Base-by-base conservation (phyloP, 1,284 basidiomycete genomes). In the Malassezia cuniculi region DNA sequence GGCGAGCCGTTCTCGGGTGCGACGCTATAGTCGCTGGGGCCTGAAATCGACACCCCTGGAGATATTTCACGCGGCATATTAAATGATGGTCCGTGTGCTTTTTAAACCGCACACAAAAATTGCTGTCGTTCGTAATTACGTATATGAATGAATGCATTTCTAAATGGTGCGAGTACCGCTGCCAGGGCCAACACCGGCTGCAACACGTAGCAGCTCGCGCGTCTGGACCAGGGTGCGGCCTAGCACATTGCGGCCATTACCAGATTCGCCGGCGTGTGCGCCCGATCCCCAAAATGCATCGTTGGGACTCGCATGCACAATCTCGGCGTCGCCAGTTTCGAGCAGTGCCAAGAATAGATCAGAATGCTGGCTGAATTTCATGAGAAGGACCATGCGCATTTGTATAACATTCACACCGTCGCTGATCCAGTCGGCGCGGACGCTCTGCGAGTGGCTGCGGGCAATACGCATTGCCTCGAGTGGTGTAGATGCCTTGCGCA, bases 281-380 rank as follows among this genome's bases (percentile, higher is more conserved):
- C 41, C 48, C 0, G 36, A 35, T n/a, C 55, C 55, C 57, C 57
- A 60, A 24, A 60, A 60, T 5, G 48, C 57, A 25, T 60, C 56
- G 14, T 44, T 57, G 1, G 55, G 57, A 9, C 36, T 48, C 3
- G 43, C 54, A 21, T 56, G 37, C 17, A 57, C 43, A 12, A 60
- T 36, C 31, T 52, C 45, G 1, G 50, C 31, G 12, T 52, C 49
- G 1, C 48, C 54, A 15, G 57, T 60, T 16, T 46, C 34, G 10
- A 60, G 41, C 14, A 60, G 41, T 11, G 46, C 40, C 6, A 41
- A 26, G 9, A 36, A 30, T n/a, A 58, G 26, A 1, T 27, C 34
- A 5, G 34, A 11, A 22, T 54, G 39, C 32, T 58, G 57, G 20
- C 36, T 42, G 17, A 60, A 60, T 36, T 60, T 60, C 22, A 50